Evolutionary conservation across 2,329 filamentous ascomycete genomes (phyloP), one percentile per base, ranked within the genome.

Genomic region (Apiospora pterosperma): DNA sequence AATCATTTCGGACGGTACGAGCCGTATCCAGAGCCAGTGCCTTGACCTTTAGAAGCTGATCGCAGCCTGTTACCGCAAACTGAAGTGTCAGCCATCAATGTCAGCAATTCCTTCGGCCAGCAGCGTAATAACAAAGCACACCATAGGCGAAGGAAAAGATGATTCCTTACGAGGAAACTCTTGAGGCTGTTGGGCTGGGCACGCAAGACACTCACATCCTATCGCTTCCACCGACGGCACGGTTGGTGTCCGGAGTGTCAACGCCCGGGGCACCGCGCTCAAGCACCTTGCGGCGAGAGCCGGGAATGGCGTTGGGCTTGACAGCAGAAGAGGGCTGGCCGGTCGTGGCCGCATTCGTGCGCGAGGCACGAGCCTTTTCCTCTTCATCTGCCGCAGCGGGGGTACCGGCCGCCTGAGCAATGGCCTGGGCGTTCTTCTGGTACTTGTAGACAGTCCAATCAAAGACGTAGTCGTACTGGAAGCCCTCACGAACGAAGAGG

Each of bases 381-480:
- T 93, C 91, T 44, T 89, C 88, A 70, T 93, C 91, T 71, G 86
- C 88, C 78, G 86, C 84, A 65, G 81, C 81, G 75, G 88, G 83
- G 73, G 86, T 85, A 71, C 86, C 89, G 70, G 89, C 89, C 72
- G 91, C 92, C 79, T 95, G 90, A 72, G 92, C 92, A 78, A 97
- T 97, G 75, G 93, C 93, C 82, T 96, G 92, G 63, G 94, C 94
- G 74, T 97, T 98, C 90, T 97, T 97, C 88, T 97, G 94, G 86
- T 98, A 97, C 85, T 98, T 98, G 89, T 97, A 98, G 75, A 98
- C 96, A 66, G 96, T 99, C 96, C 96, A 99, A 83, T 99, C 96
- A 75, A 99, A 99, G 73, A 99, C 96, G 74, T 99, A 98, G 82
- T 99, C 96, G 80, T 99, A 98, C 84, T 99, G 96, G 90, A 98